Evolutionary conservation across 2,329 filamentous ascomycete species (phyloP), one percentile per base, ranked within the genome.

Genomic region (Xylaria arbuscula): DNA sequence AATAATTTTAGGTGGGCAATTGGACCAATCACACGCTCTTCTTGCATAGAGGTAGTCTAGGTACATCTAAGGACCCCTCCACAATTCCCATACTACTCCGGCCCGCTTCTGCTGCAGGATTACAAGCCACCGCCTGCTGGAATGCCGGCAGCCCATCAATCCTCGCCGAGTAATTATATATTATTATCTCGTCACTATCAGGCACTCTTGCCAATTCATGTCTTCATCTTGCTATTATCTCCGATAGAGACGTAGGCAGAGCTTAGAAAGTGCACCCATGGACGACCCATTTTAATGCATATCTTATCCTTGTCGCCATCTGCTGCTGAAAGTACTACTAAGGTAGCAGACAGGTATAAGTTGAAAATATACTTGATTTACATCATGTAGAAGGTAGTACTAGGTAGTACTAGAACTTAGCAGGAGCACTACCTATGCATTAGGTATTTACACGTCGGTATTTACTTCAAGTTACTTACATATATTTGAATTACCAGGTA

Each of bases 21-120:
- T 62, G 32, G 15, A 19, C 68, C 68, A 68, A 70, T 70, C 65
- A 70, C n/a, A 50, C 54, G 61, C 38, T 36, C 40, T 22, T 7
- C n/a, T 22, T 22, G 13, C 6, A 45, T 13, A 45, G 3, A 28
- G 28, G 28, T 28, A 28, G 40, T 45, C 40, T 28, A 28, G 15
- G n/a, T n/a, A n/a, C n/a, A n/a, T n/a, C n/a, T 13, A 6, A 17
- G 15, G 38, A 42, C 62, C 62, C 55, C 66, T 56, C 66, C 50
- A 68, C 24, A 56, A 32, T 47, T 40, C 40, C 42, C 10, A 36
- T n/a, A n/a, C n/a, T n/a, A n/a, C n/a, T n/a, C n/a, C n/a, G 34
- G 34, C 10, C 34, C 34, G 34, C 34, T 36, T 36, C 6, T 36
- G 34, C 34, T 36, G 34, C 34, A 36, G 10, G 34, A 36, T 10